Evolutionary conservation across 129 eudicot genomes (phyloP).

Genomic region (Flaveria brownii): DNA sequence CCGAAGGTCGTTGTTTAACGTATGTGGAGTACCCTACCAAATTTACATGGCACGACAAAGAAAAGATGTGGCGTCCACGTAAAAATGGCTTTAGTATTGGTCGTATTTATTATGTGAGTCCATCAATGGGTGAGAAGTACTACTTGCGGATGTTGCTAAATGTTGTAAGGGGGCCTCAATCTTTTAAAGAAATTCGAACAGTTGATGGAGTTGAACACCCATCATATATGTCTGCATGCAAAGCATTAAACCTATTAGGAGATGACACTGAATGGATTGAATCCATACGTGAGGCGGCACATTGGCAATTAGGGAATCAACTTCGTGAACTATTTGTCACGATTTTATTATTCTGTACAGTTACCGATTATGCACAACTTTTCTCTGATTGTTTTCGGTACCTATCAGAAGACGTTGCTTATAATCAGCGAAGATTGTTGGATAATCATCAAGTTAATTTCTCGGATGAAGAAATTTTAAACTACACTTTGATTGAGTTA

Average conservation of each 20-base stretch:
- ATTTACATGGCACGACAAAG: background rate
- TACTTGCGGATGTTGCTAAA: background rate
- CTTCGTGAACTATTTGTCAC: background rate
- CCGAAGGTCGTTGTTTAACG: background rate
- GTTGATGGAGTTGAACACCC: background rate
- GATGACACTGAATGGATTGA: background rate
- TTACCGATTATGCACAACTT: background rate
- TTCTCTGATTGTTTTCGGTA: background rate
- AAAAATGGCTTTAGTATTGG: background rate
- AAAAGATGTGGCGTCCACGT: background rate
- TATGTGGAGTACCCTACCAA: background rate
- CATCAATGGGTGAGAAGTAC: background rate
- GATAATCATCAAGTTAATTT: background rate
- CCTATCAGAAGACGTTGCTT: background rate
- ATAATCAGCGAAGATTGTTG: background rate
- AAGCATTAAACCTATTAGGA: background rate
- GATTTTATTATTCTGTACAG: background rate
- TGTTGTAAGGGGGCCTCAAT: background rate
- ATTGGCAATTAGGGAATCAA: background rate
- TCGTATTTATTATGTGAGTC: background rate
- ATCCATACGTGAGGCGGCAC: background rate
- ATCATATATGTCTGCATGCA: background rate
- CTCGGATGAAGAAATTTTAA: background rate
- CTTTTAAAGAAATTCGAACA: background rate
- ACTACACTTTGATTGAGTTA: background rate